Evolutionary conservation across 805 yeast genomes (phyloP).

Genomic region (Ogataea ganodermae): DNA sequence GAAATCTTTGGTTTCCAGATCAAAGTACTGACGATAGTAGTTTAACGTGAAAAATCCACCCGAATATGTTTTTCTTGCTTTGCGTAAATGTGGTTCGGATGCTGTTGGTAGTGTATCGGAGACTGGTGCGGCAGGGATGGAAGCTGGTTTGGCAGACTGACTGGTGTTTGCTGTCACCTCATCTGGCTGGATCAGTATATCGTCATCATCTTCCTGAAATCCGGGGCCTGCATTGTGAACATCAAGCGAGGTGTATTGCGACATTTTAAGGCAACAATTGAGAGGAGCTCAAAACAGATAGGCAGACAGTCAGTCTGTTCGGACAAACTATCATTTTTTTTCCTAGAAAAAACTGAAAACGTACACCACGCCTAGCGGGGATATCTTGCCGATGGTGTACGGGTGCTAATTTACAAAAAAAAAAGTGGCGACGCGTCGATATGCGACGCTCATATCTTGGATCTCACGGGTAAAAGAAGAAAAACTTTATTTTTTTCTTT

Average conservation of each 20-base stretch:
- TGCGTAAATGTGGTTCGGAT: slow-evolving; percentile 1
- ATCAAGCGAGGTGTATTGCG: slow-evolving; percentile 14
- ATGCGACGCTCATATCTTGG: neutral
- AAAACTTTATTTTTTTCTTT: neutral
- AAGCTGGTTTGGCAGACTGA: neutral
- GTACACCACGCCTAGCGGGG: slow-evolving; percentile 2
- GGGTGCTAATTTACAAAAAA: neutral
- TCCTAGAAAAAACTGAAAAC: neutral
- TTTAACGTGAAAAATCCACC: slow-evolving; percentile 56
- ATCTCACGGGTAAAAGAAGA: too few species aligned
- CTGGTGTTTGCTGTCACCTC: slow-evolving; percentile 3
- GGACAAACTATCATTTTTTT: too few species aligned
- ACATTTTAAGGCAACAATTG: slow-evolving; percentile 7
- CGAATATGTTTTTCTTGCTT: slow-evolving; percentile 31
- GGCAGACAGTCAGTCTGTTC: too few species aligned
- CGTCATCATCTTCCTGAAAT: slow-evolving; percentile 20
- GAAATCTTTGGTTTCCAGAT: slow-evolving; percentile 67
- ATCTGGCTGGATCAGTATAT: slow-evolving; percentile 30
- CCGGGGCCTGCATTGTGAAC: slow-evolving; percentile 16
- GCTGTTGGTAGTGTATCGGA: neutral
- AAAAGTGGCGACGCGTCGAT: slow-evolving; percentile 2
- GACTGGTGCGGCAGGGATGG: neutral
- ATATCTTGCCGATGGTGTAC: slow-evolving; percentile 2
- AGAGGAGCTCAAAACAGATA: neutral
- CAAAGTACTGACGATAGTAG: slow-evolving; percentile 67